These are phyloP conservation scores for Hymenoscyphus albidus DNA, from an alignment of 2,329 filamentous ascomycete species.

Conservation along the genomic window DNA sequence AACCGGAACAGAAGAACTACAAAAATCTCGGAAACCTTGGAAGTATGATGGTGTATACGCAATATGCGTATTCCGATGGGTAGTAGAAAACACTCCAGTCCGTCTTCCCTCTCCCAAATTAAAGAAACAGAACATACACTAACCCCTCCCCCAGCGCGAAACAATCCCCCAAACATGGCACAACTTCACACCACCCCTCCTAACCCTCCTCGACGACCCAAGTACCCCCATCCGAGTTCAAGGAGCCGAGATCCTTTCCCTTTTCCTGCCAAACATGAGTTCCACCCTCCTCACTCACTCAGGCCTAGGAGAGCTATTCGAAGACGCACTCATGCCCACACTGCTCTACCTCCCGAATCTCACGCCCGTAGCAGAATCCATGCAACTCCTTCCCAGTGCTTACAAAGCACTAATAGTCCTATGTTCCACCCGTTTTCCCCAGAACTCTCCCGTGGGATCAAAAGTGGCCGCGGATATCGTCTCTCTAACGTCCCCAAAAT, in stretches of 20 bases:
- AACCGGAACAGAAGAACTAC: conserved; percentile 37
- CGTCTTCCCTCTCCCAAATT: conserved; percentile 30
- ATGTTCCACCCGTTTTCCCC: conserved; percentile 28
- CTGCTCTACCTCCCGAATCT: conserved; percentile 74
- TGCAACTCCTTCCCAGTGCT: conserved; percentile 58
- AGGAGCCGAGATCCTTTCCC: conserved; percentile 52
- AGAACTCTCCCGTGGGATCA: not conserved
- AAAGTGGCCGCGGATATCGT: not conserved
- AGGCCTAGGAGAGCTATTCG: conserved; percentile 64
- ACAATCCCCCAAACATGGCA: conserved; percentile 59
- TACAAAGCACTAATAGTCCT: conserved; percentile 66
- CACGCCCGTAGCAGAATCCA: conserved; percentile 68
- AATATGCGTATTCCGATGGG: conserved; percentile 59
- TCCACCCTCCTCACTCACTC: conserved; percentile 52
- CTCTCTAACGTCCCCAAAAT: not conserved
- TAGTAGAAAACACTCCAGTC: conserved; percentile 49
- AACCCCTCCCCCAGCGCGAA: conserved; percentile 33
- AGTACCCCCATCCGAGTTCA: conserved; percentile 48
- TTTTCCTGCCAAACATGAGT: conserved; percentile 54
- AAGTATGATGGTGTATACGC: conserved; percentile 51
- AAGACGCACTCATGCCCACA: conserved; percentile 65
- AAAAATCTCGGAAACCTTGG: conserved; percentile 54
- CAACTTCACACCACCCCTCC: conserved; percentile 63
- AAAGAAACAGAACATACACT: not conserved
- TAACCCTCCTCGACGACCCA: conserved; percentile 65